phyloP scores from a whole-genome alignment of 2,329 filamentous ascomycete species.

The Sarocladium strictum region DNA sequence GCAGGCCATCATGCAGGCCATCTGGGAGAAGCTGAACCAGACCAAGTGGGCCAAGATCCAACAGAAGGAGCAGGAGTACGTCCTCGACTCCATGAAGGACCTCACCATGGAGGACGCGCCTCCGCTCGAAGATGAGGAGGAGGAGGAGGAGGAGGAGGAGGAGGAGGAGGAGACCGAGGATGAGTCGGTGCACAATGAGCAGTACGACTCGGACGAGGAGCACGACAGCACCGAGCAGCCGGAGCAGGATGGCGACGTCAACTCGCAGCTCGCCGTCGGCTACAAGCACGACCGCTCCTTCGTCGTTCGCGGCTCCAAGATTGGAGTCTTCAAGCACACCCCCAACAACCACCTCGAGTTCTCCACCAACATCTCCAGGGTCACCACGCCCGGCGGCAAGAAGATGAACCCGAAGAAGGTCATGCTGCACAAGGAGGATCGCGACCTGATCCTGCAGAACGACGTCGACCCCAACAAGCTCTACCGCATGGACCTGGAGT shows the following conservation, averaged over 20 bases:
- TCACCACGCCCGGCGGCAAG: slow-evolving; percentile 80
- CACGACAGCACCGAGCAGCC: slow-evolving; percentile 69
- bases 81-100: slow-evolving; percentile 92
- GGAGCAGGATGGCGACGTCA: slow-evolving; percentile 74
- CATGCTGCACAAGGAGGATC: slow-evolving; percentile 89
- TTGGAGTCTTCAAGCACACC: slow-evolving; percentile 97
- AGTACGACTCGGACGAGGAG: slow-evolving; percentile 65
- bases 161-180: slow-evolving; percentile 57
- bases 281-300: slow-evolving; percentile 97
- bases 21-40: slow-evolving; percentile 96
- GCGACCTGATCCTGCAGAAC: slow-evolving; percentile 85
- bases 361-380: slow-evolving; percentile 93
- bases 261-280: slow-evolving; percentile 90
- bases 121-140: slow-evolving; percentile 36
- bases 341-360: slow-evolving; percentile 90
- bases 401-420: slow-evolving; percentile 93
- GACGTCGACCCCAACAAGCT: slow-evolving; percentile 78
- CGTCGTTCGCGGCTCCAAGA: slow-evolving; percentile 94
- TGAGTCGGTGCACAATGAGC: slow-evolving; percentile 63
- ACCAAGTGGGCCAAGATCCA: slow-evolving; percentile 92
- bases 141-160: slow-evolving; percentile 48
- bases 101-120: slow-evolving; percentile 78
- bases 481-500: slow-evolving; percentile 96
- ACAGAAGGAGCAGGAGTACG: slow-evolving; percentile 87
- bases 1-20: slow-evolving; percentile 85